phyloP scores from a whole-genome alignment of 2,329 filamentous ascomycete species.

The Podosphaera fusca region DNA sequence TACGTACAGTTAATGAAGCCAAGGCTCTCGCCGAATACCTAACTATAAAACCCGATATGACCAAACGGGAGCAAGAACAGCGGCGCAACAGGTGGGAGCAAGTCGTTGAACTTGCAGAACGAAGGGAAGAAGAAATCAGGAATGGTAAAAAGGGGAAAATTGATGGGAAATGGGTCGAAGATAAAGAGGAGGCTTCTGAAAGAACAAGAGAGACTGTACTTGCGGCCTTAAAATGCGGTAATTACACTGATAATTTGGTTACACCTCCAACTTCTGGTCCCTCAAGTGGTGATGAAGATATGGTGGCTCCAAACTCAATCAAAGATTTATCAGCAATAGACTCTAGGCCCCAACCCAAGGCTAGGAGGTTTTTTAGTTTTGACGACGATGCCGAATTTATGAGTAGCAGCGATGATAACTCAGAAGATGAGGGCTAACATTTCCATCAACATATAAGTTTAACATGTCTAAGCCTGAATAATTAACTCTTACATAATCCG shows the following conservation, averaged over 20 bases:
- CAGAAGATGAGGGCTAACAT: conserved; percentile 5
- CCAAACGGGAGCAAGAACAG: conserved; percentile 75
- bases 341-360: conserved; percentile 15
- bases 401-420: conserved; percentile 38
- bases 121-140: conserved; percentile 60
- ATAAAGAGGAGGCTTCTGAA: conserved; percentile 74
- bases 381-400: conserved; percentile 59
- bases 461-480: no score
- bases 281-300: conserved; percentile 1
- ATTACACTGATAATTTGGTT: conserved; percentile 34
- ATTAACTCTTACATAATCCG: no score
- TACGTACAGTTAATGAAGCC: conserved; percentile 84
- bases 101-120: conserved; percentile 65
- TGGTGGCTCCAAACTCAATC: conserved; percentile 13
- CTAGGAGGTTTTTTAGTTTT: conserved; percentile 46
- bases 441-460: not conserved
- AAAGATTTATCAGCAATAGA: conserved; percentile 27
- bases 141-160: conserved; percentile 47
- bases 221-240: conserved; percentile 41
- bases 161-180: conserved; percentile 85
- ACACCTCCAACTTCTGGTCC: not conserved
- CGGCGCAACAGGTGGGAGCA: conserved; percentile 68
- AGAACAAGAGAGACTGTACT: conserved; percentile 57
- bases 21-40: conserved; percentile 90
- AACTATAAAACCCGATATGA: conserved; percentile 92